Percentiles rank a stretch among this genome's conserved stretches.
Evolutionary conservation across 768 basidiomycete species (phyloP).

Genomic region (Boletus huronensis): DNA sequence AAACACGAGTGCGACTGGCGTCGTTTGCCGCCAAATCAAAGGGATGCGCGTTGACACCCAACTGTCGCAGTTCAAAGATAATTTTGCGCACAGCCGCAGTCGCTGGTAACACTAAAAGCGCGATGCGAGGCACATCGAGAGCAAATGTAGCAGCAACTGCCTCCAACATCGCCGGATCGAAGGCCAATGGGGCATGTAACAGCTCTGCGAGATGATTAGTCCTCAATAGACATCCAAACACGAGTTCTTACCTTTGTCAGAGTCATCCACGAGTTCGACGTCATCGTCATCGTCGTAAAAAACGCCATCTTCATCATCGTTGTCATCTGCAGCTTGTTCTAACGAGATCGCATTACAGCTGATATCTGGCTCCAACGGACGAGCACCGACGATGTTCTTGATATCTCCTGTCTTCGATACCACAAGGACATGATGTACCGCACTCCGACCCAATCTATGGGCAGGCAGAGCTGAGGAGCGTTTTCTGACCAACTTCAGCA

Average conservation of each 20-base stretch:
- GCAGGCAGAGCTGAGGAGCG: slow-evolving; percentile 26
- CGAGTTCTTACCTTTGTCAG: slow-evolving; percentile 20
- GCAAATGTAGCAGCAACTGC: slow-evolving; percentile 70
- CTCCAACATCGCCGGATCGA: slow-evolving; percentile 57
- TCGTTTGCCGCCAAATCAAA: slow-evolving; percentile 50
- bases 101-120: slow-evolving; percentile 65
- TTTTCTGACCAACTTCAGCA: slow-evolving; percentile 27
- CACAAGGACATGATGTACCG: slow-evolving; percentile 56
- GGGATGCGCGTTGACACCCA: slow-evolving; percentile 65
- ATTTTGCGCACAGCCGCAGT: slow-evolving; percentile 57
- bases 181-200: slow-evolving; percentile 44
- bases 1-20: slow-evolving; percentile 42
- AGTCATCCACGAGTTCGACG: slow-evolving; percentile 14
- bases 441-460: slow-evolving; percentile 28
- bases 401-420: slow-evolving; percentile 51
- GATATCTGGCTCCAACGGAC: slow-evolving; percentile 4
- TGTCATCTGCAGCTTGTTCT: background rate
- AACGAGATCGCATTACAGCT: background rate
- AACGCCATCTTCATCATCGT: slow-evolving; percentile 15
- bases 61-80: slow-evolving; percentile 56
- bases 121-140: slow-evolving; percentile 64
- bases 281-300: slow-evolving; percentile 26
- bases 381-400: slow-evolving; percentile 52
- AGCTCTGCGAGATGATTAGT: slow-evolving; percentile 38
- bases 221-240: background rate